A percentile compares a stretch with the other conserved stretches of the same genome.
These are phyloP conservation scores for Piper betle DNA, from an alignment of 164 flowering plant species.

Conservation along the genomic window DNA sequence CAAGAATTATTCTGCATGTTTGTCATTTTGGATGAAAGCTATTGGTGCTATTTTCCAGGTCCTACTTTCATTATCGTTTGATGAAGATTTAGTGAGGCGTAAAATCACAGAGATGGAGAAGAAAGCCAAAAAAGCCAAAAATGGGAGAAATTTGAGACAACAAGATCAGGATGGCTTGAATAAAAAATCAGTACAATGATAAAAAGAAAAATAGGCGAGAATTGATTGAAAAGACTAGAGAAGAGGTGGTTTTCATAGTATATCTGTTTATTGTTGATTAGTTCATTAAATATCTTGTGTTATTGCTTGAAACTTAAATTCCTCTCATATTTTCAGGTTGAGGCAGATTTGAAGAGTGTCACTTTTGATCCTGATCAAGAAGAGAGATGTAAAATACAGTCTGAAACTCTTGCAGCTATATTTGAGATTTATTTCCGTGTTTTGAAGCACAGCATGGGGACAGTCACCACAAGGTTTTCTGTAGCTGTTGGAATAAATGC, in stretches of 20 bases:
- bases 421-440: conserved; percentile 86
- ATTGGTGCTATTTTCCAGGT: conserved; percentile 31
- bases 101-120: conserved; percentile 20
- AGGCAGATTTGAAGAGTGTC: conserved; percentile 68
- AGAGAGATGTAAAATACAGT: conserved; percentile 57
- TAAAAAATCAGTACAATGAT: conserved; percentile 31
- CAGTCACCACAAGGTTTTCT: conserved; percentile 30
- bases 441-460: conserved; percentile 46
- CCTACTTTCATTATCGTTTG: conserved; percentile 64
- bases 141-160: conserved; percentile 30
- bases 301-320: not conserved
- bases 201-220: conserved; percentile 52
- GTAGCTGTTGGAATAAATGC: not conserved
- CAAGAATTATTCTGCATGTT: too few species aligned
- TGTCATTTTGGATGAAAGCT: not conserved
- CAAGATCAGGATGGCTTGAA: conserved; percentile 33
- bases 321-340: conserved; percentile 36
- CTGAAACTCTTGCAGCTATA: conserved; percentile 77
- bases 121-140: conserved; percentile 20
- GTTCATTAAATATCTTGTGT: too few species aligned
- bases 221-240: conserved; percentile 42
- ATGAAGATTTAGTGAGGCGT: conserved; percentile 66
- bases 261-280: not conserved
- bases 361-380: conserved; percentile 43
- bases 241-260: conserved; percentile 47